A percentile compares a stretch with the other conserved stretches of the same genome.
phyloP scores from a whole-genome alignment of 495 filamentous ascomycete genomes.

The Penicillium steckii region DNA sequence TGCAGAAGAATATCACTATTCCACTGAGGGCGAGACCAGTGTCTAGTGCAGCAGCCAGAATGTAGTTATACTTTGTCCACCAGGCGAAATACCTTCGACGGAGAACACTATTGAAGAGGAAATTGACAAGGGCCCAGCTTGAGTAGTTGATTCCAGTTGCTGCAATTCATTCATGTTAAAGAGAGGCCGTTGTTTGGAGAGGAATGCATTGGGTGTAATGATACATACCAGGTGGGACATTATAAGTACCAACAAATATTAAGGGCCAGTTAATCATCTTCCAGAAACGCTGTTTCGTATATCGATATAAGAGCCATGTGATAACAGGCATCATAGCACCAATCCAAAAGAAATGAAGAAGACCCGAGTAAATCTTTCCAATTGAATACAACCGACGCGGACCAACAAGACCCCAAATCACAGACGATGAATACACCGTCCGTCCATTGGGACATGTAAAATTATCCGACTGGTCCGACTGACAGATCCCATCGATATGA shows the following conservation, averaged over 20 bases:
- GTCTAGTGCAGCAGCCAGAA: constrained; percentile 33
- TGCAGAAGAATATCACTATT: constrained; percentile 35
- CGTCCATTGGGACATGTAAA: constrained; percentile 44
- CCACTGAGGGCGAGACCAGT: constrained; percentile 33
- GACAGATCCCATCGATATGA: constrained; percentile 37
- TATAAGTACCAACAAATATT: constrained; percentile 46
- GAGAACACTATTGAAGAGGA: constrained; percentile 44
- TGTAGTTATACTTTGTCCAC: constrained; percentile 40
- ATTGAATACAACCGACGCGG: constrained; percentile 25
- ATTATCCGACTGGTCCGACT: constrained; percentile 26
- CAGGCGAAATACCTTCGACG: constrained; percentile 38
- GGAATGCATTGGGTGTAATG: background rate
- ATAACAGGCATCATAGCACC: constrained; percentile 35
- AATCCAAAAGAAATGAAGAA: constrained; percentile 37
- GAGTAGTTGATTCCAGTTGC: constrained; percentile 52
- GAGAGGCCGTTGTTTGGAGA: too few relatives aligned
- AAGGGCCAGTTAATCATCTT: constrained; percentile 45
- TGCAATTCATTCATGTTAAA: background rate
- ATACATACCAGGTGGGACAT: constrained; percentile 33
- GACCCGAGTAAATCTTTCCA: constrained; percentile 22
- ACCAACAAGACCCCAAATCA: constrained; percentile 43
- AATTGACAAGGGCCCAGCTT: constrained; percentile 48
- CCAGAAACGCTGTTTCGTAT: constrained; percentile 34
- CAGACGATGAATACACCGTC: constrained; percentile 40
- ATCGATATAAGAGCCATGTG: constrained; percentile 32